These are phyloP conservation scores for Solanum hybrid DNA, from an alignment of 305 asterid species.

Conservation along the genomic window DNA sequence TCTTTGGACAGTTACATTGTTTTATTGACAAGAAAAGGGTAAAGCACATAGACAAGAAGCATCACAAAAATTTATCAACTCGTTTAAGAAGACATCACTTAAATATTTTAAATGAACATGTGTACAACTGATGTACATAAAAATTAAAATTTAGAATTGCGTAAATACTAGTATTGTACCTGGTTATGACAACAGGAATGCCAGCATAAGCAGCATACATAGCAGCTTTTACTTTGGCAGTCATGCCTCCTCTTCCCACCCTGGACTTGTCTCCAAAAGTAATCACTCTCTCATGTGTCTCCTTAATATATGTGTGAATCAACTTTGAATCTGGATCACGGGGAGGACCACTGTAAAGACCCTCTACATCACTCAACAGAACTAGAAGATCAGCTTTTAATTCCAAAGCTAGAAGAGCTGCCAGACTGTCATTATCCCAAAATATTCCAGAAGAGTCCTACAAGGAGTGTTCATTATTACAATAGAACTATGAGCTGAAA, in stretches of 20 bases:
- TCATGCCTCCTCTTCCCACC: conserved; percentile 99
- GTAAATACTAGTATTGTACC: conserved; percentile 28
- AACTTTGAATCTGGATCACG: conserved; percentile 79
- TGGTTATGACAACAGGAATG: conserved; percentile 90
- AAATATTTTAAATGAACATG: background rate
- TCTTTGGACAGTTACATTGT: background rate
- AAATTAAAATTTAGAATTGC: background rate
- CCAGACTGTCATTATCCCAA: conserved; percentile 97
- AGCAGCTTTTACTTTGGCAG: conserved; percentile 98
- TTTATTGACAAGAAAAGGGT: background rate
- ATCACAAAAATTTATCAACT: background rate
- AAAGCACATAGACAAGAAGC: background rate
- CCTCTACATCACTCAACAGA: conserved; percentile 95
- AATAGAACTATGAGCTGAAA: background rate
- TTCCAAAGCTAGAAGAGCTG: conserved; percentile 89
- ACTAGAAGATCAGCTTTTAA: conserved; percentile 94
- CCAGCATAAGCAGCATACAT: conserved; percentile 87
- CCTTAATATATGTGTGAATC: conserved; percentile 78
- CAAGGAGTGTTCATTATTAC: conserved; percentile 15
- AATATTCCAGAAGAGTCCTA: conserved; percentile 96
- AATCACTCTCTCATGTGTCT: conserved; percentile 58
- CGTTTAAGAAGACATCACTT: background rate
- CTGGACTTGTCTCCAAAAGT: conserved; percentile 98
- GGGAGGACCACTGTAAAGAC: conserved; percentile 97
- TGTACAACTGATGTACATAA: background rate